Evolutionary conservation across 257 asterid species (phyloP).

Genomic region (Sherardia arvensis): DNA sequence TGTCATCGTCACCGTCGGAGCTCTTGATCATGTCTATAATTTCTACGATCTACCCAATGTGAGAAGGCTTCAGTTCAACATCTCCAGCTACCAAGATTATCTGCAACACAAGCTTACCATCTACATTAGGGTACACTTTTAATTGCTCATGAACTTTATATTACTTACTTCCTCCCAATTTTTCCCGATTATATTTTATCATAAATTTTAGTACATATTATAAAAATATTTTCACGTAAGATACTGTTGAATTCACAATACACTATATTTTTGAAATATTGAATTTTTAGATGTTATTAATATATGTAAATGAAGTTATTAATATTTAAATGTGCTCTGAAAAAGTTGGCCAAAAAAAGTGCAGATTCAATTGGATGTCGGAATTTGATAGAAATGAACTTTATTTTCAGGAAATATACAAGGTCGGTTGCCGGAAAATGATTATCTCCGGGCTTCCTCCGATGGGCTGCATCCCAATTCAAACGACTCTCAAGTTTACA

Average conservation of each 20-base stretch:
- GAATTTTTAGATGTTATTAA: too few species aligned
- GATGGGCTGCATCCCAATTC: not conserved
- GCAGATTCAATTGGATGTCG: too few species aligned
- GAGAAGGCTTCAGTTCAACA: constrained; percentile 38
- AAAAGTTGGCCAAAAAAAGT: too few species aligned
- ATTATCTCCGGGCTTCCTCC: not conserved
- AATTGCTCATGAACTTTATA: not conserved
- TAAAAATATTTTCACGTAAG: too few species aligned
- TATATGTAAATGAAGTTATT: too few species aligned
- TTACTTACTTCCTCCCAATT: too few species aligned
- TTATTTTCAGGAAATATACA: not conserved
- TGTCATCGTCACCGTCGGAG: constrained; percentile 55
- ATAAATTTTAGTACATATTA: too few species aligned
- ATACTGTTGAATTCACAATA: too few species aligned
- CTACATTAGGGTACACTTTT: constrained; percentile 37
- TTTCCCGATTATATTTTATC: too few species aligned
- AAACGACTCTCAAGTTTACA: not conserved
- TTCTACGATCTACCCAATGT: constrained; percentile 47
- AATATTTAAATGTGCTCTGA: too few species aligned
- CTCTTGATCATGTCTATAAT: constrained; percentile 56
- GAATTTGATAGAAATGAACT: too few species aligned
- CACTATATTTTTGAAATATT: too few species aligned
- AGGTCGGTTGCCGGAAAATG: not conserved
- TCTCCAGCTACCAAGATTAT: constrained; percentile 44
- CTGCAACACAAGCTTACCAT: constrained; percentile 35